Evolutionary conservation across 1,139 yeast genomes (phyloP).

Genomic region (Yamadazyma triangularis): DNA sequence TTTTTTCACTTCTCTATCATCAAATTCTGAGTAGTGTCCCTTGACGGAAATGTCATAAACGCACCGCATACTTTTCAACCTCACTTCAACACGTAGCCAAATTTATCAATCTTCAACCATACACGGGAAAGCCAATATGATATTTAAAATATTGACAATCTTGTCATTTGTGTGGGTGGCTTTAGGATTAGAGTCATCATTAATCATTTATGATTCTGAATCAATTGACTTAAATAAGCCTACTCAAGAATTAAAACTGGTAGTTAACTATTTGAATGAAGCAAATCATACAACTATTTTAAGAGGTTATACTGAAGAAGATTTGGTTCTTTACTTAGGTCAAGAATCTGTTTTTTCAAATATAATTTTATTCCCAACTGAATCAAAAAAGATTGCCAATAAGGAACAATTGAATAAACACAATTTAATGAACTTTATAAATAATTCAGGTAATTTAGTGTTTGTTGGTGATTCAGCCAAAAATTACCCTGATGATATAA

Average conservation of each 20-base stretch:
- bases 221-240: constrained; percentile 18
- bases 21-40: too few relatives aligned
- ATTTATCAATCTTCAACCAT: neutral
- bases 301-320: constrained; percentile 23
- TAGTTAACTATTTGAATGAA: constrained; percentile 19
- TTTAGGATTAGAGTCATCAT: constrained; percentile 15
- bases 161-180: constrained; percentile 10
- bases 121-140: too few relatives aligned
- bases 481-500: constrained; percentile 60
- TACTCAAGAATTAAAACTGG: constrained; percentile 13
- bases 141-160: constrained; percentile 7
- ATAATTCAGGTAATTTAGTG: constrained; percentile 81
- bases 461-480: constrained; percentile 45
- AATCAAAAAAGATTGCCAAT: constrained; percentile 29
- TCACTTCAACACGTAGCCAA: neutral
- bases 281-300: constrained; percentile 10
- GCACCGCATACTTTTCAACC: too few relatives aligned
- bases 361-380: constrained; percentile 36
- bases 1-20: too few relatives aligned
- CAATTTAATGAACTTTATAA: constrained; percentile 45
- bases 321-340: constrained; percentile 21
- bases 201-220: constrained; percentile 31
- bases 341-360: constrained; percentile 26
- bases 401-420: constrained; percentile 30
- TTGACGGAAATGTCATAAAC: too few relatives aligned